These are phyloP conservation scores for Sistotremastrum niveocremeum DNA, from an alignment of 768 basidiomycete species.

Conservation along the genomic window DNA sequence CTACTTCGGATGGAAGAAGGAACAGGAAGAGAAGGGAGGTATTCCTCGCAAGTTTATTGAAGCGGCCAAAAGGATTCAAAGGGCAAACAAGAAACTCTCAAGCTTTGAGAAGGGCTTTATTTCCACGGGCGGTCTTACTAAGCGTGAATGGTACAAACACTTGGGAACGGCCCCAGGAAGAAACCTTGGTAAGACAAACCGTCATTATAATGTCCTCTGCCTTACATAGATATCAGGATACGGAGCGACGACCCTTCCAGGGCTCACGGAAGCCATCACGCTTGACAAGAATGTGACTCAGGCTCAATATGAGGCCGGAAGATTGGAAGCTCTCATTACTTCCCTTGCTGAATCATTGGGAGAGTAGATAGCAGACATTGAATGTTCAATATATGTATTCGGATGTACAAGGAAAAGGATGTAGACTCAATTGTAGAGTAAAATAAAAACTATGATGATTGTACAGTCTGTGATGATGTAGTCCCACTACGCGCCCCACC, in stretches of 20 bases:
- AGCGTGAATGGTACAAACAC: slow-evolving; percentile 78
- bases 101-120: slow-evolving; percentile 74
- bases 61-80: slow-evolving; percentile 44
- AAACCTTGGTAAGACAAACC: slow-evolving; percentile 48
- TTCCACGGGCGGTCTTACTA: slow-evolving; percentile 59
- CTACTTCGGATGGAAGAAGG: slow-evolving; percentile 13
- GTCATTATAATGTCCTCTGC: neutral
- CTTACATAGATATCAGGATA: slow-evolving; percentile 35
- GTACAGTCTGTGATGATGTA: too few species aligned
- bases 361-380: neutral
- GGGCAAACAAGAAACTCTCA: slow-evolving; percentile 51
- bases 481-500: too few species aligned
- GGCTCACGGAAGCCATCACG: slow-evolving; percentile 61
- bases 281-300: slow-evolving; percentile 51
- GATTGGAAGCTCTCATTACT: slow-evolving; percentile 41
- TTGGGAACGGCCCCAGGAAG: slow-evolving; percentile 80
- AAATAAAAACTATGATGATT: too few species aligned
- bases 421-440: too few species aligned
- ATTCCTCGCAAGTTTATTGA: slow-evolving; percentile 29
- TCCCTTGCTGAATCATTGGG: slow-evolving; percentile 31
- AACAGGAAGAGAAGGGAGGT: slow-evolving; percentile 10
- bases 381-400: too few species aligned
- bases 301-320: slow-evolving; percentile 44
- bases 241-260: slow-evolving; percentile 77
- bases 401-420: too few species aligned